Base-by-base conservation (phyloP, 768 basidiomycete species). In the Pulveroboletus sp. region DNA sequence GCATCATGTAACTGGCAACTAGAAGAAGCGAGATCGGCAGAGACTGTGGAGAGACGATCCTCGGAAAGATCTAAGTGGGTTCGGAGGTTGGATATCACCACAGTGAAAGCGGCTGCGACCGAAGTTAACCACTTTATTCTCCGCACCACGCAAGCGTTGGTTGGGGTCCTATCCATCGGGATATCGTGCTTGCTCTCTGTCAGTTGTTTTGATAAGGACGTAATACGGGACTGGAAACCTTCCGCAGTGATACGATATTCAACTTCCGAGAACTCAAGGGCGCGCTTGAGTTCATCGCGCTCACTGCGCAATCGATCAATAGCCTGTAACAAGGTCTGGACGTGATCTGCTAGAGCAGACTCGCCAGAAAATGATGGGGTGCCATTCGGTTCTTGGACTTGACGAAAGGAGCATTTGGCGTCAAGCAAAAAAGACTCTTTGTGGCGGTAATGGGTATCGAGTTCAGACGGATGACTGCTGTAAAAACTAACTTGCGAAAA, bases 291-390 rank as follows among this genome's bases (percentile, higher is more conserved):
- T 40, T 66, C 70, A 54, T 89, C 83, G 5, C 87, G 75, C 57
- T 90, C 86, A 5, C 65, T 64, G 5, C 88, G 81, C 40, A 89
- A 70, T 31, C 87, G 79, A n/a, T 81, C 78, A 38, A 87, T 71
- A 2, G 86, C 81, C 26, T 65, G 65, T 43, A 89, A 71, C 21
- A 89, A 71, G 35, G 76, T 78, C 53, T 79, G 79, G 31, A 85
- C 72, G 39, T 77, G 69, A 17, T 58, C 63, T 15, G 77, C 68
- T 14, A 69, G 48, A 1, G 58, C 57, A 26, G 64, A 55, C 14
- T 67, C 57, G 37, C 50, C 49, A 9, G 54, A 37, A 57, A 57
- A 51, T 21, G 38, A 32, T 28, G 50, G 30, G 17, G 15, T 18
- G 6, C 7, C 39, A 33, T 42, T 43, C 28, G 17, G 27, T 39